These are phyloP conservation scores for Venturia asperata DNA, from an alignment of 2,329 filamentous ascomycete genomes.

Conservation along the genomic window DNA sequence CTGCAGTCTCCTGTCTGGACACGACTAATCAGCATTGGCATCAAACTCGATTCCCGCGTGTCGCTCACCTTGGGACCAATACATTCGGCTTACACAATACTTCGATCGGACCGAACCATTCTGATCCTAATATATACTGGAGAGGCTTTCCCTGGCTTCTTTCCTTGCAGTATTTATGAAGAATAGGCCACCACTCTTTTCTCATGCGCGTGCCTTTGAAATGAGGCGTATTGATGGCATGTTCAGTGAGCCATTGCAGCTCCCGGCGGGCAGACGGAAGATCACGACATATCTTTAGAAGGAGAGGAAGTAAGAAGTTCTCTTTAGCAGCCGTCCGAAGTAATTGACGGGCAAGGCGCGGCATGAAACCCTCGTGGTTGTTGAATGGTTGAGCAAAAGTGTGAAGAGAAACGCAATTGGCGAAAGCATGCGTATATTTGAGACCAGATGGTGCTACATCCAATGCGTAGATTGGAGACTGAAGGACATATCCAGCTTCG, in stretches of 20 bases:
- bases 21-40: background rate
- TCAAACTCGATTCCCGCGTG: constrained; percentile 22
- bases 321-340: constrained; percentile 50
- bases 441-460: background rate
- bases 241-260: constrained; percentile 64
- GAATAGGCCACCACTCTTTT: constrained; percentile 23
- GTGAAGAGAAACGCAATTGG: background rate
- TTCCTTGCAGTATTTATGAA: constrained; percentile 27
- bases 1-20: constrained; percentile 41
- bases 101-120: constrained; percentile 80
- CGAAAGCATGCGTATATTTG: background rate
- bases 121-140: constrained; percentile 81
- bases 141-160: constrained; percentile 63
- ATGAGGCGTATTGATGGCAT: constrained; percentile 33
- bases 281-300: constrained; percentile 59
- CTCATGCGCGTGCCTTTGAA: constrained; percentile 12
- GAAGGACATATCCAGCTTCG: background rate
- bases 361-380: constrained; percentile 30
- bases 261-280: constrained; percentile 59
- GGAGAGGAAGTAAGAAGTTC: constrained; percentile 50
- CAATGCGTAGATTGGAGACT: background rate
- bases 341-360: constrained; percentile 52
- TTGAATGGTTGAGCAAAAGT: background rate
- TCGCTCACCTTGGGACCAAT: constrained; percentile 65
- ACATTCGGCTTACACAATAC: constrained; percentile 71